Evolutionary conservation across 106 monocot genomes (phyloP), one percentile per base, ranked within the genome.

Genomic region (Dioscorea dumetorum): DNA sequence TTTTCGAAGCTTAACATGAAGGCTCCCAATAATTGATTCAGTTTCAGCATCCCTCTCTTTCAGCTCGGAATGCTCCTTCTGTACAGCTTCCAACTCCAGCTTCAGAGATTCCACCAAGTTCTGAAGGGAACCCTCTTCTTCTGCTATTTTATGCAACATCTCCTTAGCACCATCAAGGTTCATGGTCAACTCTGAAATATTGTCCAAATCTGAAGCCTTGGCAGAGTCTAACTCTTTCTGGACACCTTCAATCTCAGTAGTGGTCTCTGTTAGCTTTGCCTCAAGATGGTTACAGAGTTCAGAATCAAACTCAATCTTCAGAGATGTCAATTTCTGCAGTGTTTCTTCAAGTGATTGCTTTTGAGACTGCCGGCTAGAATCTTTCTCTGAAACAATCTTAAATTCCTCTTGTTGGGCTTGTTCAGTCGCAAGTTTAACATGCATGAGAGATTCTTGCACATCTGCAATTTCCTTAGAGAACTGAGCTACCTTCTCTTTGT

Each of bases 141-240:
- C 77, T 58, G 77, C 76, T 20, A 77, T 62, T 50, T 81, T 81
- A 68, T 81, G 76, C 61, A 77, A 48, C 13, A 81, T 67, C n/a
- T 33, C 73, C 58, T 76, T 77, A 17, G 72, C 76, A 60, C 68
- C 77, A 73, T 81, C 76, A 57, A 77, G 71, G 63, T 77, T 76
- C 11, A 33, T 62, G 12, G 76, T 69, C 18, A 81, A 71, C 48
- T 18, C 63, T 62, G 50, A 50, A 28, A 81, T 31, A 24, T 65
- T 35, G 61, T 71, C 68, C 28, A 53, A 48, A 48, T 71, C 76
- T 23, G 67, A 67, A 11, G 60, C 33, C 63, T 35, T 67, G 11
- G 63, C 63, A 67, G 32, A 58, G 51, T 77, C 77, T 50, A 79
- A 63, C 69, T 79, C 59, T 54, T 67, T 76, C 34, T 69, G 19